phyloP scores from a whole-genome alignment of 106 monocot species.

The Dioscorea dumetorum region DNA sequence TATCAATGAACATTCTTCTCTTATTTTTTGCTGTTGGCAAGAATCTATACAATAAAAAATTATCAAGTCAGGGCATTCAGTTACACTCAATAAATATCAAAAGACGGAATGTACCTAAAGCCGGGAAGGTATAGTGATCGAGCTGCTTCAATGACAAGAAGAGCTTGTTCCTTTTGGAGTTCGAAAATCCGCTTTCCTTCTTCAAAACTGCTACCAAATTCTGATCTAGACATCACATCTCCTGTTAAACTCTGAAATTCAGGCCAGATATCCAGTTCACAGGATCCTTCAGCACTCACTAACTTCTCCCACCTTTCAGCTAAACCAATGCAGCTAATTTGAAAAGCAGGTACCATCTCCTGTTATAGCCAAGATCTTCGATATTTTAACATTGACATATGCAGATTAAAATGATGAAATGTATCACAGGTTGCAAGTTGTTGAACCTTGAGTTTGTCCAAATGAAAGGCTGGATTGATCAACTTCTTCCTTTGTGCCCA shows the following conservation, averaged over 20 bases:
- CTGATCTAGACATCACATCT: conserved; percentile 18
- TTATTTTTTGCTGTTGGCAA: not conserved
- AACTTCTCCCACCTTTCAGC: conserved; percentile 39
- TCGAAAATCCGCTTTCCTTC: not conserved
- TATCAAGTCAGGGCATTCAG: not conserved
- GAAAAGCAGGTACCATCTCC: conserved; percentile 55
- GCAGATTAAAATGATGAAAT: too few relatives aligned
- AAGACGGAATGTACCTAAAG: conserved; percentile 7
- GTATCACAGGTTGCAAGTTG: not conserved
- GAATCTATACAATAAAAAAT: not conserved
- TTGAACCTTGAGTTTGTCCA: conserved; percentile 48
- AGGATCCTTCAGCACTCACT: conserved; percentile 4
- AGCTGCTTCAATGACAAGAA: not conserved
- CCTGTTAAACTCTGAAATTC: conserved; percentile 23
- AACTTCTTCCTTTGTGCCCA: conserved; percentile 41
- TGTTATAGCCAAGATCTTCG: conserved; percentile 5
- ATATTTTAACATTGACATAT: too few relatives aligned
- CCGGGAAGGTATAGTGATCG: conserved; percentile 6
- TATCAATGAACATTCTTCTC: not conserved
- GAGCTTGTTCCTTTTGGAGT: not conserved
- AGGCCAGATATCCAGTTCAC: conserved; percentile 20
- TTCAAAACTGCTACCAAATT: conserved; percentile 1
- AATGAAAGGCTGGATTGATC: conserved; percentile 47
- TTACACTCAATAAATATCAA: not conserved
- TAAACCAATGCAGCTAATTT: conserved; percentile 29